These are phyloP conservation scores for Murraya koenigii DNA, from an alignment of 345 rosid genomes.

Conservation along the genomic window DNA sequence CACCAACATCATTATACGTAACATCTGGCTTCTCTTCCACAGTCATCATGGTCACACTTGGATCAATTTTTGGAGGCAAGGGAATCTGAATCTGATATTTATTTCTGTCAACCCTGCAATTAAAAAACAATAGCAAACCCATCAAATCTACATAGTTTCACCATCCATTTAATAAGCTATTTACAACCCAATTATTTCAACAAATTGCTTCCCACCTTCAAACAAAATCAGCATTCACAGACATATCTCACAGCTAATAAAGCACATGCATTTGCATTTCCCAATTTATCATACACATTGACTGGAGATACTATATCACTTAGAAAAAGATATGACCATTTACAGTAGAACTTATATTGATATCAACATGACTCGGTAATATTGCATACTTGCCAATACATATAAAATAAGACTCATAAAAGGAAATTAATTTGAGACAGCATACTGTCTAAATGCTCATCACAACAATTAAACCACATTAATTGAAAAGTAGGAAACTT, in stretches of 20 bases:
- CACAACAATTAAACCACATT: background rate
- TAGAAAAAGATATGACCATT: background rate
- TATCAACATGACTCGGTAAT: background rate
- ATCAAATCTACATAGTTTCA: background rate
- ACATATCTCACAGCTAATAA: background rate
- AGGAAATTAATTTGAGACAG: background rate
- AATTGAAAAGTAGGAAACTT: slow-evolving; percentile 20
- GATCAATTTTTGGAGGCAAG: slow-evolving; percentile 97
- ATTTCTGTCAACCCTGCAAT: slow-evolving; percentile 89
- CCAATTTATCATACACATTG: background rate
- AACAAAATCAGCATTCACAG: background rate
- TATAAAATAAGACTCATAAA: background rate
- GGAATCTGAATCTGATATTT: slow-evolving; percentile 99
- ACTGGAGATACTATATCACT: background rate
- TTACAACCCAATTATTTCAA: background rate
- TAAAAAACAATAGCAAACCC: slow-evolving; percentile 7
- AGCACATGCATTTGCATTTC: background rate
- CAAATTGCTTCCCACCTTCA: background rate
- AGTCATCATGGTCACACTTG: slow-evolving; percentile 99
- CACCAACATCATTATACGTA: slow-evolving; percentile 95
- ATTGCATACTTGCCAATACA: background rate
- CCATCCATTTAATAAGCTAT: background rate
- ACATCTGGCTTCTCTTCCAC: slow-evolving; percentile 99
- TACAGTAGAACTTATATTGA: background rate
- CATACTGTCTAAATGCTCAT: background rate